A percentile compares a stretch with the other conserved stretches of the same genome.
Evolutionary conservation across 2,329 filamentous ascomycete genomes (phyloP).

Genomic region (Penicillium sclerotiorum): DNA sequence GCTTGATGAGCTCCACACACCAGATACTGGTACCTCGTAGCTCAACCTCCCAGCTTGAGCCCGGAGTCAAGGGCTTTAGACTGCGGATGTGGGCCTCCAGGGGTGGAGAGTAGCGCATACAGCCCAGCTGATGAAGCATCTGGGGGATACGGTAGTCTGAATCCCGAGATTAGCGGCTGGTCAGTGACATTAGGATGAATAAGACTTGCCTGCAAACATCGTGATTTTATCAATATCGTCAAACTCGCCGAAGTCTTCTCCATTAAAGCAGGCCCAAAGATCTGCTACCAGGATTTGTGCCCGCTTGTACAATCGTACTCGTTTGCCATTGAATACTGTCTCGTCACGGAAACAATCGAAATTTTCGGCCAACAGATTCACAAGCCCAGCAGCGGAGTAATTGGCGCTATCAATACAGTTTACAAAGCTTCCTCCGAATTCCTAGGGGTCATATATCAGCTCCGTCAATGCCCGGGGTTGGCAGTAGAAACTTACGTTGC

Average conservation of each 20-base stretch:
- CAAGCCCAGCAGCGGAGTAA: constrained; percentile 78
- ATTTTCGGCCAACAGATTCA: constrained; percentile 79
- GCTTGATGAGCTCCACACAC: constrained; percentile 85
- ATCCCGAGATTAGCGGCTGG: not conserved
- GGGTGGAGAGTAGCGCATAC: constrained; percentile 79
- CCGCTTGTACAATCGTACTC: constrained; percentile 84
- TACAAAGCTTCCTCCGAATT: constrained; percentile 73
- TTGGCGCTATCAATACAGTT: constrained; percentile 74
- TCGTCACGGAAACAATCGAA: constrained; percentile 89
- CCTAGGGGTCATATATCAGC: constrained; percentile 47
- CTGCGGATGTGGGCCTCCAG: constrained; percentile 71
- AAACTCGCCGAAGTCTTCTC: constrained; percentile 76
- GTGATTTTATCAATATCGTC: constrained; percentile 92
- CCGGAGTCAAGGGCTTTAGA: constrained; percentile 67
- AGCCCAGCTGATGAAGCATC: constrained; percentile 80
- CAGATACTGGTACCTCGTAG: constrained; percentile 92
- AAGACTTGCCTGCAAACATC: constrained; percentile 76
- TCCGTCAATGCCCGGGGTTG: not conserved
- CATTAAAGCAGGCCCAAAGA: constrained; percentile 93
- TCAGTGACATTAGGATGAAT: not conserved
- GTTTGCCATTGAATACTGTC: constrained; percentile 70
- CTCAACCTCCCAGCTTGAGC: constrained; percentile 80
- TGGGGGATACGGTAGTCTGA: constrained; percentile 92
- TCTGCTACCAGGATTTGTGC: constrained; percentile 96
- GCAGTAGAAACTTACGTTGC: constrained; percentile 59